These are phyloP conservation scores for Zarea fungicola DNA, from an alignment of 2,329 filamentous ascomycete species.

Conservation along the genomic window DNA sequence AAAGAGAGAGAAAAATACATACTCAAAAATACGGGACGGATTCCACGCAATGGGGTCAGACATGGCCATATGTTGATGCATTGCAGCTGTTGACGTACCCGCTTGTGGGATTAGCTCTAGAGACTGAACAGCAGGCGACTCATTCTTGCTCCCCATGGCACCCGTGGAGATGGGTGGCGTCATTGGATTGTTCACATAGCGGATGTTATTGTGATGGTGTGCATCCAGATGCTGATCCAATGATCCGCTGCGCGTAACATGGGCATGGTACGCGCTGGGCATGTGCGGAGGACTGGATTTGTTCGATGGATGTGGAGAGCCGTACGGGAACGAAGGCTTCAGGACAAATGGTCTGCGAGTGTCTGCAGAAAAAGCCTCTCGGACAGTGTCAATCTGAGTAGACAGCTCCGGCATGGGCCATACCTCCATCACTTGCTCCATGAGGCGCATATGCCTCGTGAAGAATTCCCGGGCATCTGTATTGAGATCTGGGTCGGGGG, in stretches of 20 bases:
- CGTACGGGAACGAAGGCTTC: slow-evolving; percentile 81
- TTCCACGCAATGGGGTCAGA: slow-evolving; percentile 71
- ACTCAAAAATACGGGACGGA: slow-evolving; percentile 85
- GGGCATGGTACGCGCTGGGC: slow-evolving; percentile 44
- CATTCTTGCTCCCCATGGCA: slow-evolving; percentile 69
- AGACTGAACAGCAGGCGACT: slow-evolving; percentile 68
- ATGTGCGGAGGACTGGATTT: slow-evolving; percentile 59
- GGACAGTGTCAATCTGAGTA: slow-evolving; percentile 80
- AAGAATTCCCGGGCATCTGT: slow-evolving; percentile 83
- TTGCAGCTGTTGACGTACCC: slow-evolving; percentile 43
- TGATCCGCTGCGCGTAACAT: slow-evolving; percentile 40
- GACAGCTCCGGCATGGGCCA: slow-evolving; percentile 91
- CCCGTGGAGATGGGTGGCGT: slow-evolving; percentile 74
- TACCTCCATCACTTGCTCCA: slow-evolving; percentile 75
- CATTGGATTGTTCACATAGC: slow-evolving; percentile 66
- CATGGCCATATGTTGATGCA: slow-evolving; percentile 52
- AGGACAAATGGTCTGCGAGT: slow-evolving; percentile 79
- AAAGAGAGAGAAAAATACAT: too few relatives aligned
- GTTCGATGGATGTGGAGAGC: slow-evolving; percentile 64
- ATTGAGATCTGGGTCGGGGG: slow-evolving; percentile 84
- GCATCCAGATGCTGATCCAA: slow-evolving; percentile 52
- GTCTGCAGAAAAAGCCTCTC: slow-evolving; percentile 88
- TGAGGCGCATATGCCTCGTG: slow-evolving; percentile 85
- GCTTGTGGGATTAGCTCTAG: slow-evolving; percentile 65
- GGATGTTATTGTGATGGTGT: slow-evolving; percentile 47